Evolutionary conservation across 73 alveolate genomes (phyloP).

Genomic region (Paraurostyla sp.): DNA sequence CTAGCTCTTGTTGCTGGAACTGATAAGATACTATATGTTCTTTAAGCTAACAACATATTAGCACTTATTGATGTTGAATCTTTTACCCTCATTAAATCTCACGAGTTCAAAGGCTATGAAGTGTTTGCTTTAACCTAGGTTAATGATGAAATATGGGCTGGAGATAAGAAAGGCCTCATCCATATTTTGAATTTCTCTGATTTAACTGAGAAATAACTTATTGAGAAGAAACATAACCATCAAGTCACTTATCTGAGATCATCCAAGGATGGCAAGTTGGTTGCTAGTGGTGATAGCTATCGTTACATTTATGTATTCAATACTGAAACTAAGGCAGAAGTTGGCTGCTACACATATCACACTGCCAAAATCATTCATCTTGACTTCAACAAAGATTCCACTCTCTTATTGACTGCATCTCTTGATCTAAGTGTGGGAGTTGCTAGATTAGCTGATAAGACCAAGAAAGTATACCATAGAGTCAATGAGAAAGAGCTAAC

Average conservation of each 20-base stretch:
- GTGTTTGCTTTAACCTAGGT: background rate
- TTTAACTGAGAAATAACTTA: background rate
- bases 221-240: conserved; percentile 53
- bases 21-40: background rate
- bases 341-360: conserved; percentile 31
- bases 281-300: conserved; percentile 41
- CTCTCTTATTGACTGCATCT: background rate
- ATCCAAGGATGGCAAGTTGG: background rate
- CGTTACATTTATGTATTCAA: conserved; percentile 32
- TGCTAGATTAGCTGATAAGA: conserved; percentile 2
- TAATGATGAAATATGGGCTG: conserved; percentile 38
- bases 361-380: conserved; percentile 5
- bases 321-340: conserved; percentile 16
- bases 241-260: background rate
- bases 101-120: conserved; percentile 5
- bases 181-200: background rate
- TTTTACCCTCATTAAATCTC: background rate
- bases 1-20: background rate
- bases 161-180: conserved; percentile 54
- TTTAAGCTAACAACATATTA: background rate
- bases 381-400: conserved; percentile 3
- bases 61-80: background rate
- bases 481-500: conserved; percentile 43
- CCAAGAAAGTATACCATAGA: conserved; percentile 36
- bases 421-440: conserved; percentile 49